phyloP scores from a whole-genome alignment of 169 alveolate species.

The Nephromyces sp. region DNA sequence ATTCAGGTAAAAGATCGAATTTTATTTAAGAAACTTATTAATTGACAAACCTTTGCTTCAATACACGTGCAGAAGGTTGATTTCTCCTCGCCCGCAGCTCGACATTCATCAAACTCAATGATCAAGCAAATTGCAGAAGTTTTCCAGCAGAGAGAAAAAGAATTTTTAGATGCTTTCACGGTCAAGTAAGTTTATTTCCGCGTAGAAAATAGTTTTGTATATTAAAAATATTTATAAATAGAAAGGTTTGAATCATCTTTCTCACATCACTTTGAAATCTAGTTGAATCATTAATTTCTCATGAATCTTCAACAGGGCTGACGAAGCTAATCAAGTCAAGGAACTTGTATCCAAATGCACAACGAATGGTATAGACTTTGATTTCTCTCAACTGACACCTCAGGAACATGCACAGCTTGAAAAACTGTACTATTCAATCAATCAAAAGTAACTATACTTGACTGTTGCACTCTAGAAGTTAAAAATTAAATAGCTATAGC shows the following conservation, averaged over 20 bases:
- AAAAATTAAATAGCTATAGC: too few relatives aligned
- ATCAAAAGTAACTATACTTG: too few relatives aligned
- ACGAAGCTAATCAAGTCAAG: not conserved
- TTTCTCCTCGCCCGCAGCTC: not conserved
- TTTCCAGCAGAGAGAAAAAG: constrained; percentile 29
- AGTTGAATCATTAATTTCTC: not conserved
- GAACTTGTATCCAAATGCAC: not conserved
- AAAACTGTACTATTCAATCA: not conserved
- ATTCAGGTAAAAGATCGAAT: too few relatives aligned
- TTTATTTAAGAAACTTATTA: too few relatives aligned
- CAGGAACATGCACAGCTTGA: not conserved
- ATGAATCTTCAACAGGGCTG: not conserved
- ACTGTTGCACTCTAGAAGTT: too few relatives aligned
- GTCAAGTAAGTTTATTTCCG: constrained; percentile 23
- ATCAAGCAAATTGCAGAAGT: constrained; percentile 35
- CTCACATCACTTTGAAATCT: too few relatives aligned
- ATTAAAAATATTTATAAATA: too few relatives aligned
- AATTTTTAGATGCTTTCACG: constrained; percentile 25
- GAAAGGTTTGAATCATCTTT: too few relatives aligned
- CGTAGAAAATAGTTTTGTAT: too few relatives aligned
- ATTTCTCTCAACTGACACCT: not conserved
- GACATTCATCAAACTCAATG: constrained; percentile 6
- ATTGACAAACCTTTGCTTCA: not conserved
- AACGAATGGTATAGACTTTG: not conserved
- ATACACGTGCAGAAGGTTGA: constrained; percentile 2